These are phyloP conservation scores for Ormosia semicastrata DNA, from an alignment of 306 rosid genomes.

Conservation along the genomic window DNA sequence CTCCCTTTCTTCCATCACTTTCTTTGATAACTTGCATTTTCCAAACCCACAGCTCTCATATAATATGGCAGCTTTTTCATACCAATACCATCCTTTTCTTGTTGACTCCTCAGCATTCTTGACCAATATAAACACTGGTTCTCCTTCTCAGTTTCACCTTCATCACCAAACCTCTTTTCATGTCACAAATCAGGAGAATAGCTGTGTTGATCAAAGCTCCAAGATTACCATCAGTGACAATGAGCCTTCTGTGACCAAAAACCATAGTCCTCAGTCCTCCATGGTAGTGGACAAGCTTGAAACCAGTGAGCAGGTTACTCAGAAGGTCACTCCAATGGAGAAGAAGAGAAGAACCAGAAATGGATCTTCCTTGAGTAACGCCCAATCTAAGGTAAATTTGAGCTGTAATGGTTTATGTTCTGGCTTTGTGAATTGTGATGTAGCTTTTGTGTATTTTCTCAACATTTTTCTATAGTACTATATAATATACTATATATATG, in stretches of 20 bases:
- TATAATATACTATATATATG: background rate
- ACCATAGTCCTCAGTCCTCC: constrained; percentile 58
- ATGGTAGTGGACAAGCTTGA: constrained; percentile 62
- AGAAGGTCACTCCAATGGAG: constrained; percentile 34
- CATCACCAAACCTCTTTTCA: constrained; percentile 26
- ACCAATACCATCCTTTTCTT: constrained; percentile 49
- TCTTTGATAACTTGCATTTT: constrained; percentile 25
- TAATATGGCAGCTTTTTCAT: constrained; percentile 70
- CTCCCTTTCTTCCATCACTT: constrained; percentile 29
- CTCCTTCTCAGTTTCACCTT: constrained; percentile 31
- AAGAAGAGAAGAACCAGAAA: constrained; percentile 53
- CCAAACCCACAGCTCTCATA: constrained; percentile 17
- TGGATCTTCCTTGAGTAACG: constrained; percentile 33
- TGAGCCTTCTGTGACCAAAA: constrained; percentile 54
- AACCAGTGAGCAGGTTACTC: constrained; percentile 56
- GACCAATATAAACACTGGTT: constrained; percentile 23
- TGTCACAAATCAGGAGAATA: constrained; percentile 32
- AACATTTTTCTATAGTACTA: background rate
- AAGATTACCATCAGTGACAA: constrained; percentile 42
- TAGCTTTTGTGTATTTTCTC: background rate
- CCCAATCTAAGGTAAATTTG: constrained; percentile 49
- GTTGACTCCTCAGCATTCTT: constrained; percentile 52
- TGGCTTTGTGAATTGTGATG: background rate
- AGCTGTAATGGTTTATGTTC: background rate
- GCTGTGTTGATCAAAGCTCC: constrained; percentile 50